Evolutionary conservation across 176 grass and related monocot species (phyloP).

Genomic region (Otatea glauca): DNA sequence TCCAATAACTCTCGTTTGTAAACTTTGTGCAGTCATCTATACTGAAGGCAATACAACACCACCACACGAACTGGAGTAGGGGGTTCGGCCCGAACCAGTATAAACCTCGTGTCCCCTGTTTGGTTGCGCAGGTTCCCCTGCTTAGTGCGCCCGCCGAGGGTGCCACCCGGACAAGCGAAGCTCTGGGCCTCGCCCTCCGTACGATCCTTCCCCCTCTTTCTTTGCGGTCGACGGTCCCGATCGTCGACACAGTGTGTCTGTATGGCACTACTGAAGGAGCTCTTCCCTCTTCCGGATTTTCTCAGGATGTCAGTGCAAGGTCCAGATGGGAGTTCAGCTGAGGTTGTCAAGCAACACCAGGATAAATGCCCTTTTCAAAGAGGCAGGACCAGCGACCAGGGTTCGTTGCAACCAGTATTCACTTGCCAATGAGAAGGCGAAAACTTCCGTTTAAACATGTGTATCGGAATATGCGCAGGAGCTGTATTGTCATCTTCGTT

Average conservation of each 20-base stretch:
- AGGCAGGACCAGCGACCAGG: constrained; percentile 82
- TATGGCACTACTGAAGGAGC: constrained; percentile 60
- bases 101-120: no score
- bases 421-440: constrained; percentile 54
- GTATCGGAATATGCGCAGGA: constrained; percentile 70
- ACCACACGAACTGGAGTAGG: no score
- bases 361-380: constrained; percentile 71
- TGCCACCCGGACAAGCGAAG: no score
- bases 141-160: no score
- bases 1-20: no score
- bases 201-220: no score
- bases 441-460: constrained; percentile 55
- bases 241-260: constrained; percentile 52
- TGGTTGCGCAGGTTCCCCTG: no score
- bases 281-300: constrained; percentile 63
- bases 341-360: constrained; percentile 53
- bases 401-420: constrained; percentile 86
- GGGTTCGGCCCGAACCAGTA: no score
- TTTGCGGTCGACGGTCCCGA: no score
- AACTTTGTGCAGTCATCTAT: no score
- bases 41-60: no score
- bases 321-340: constrained; percentile 32
- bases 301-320: constrained; percentile 51
- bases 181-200: no score
- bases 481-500: constrained; percentile 66